A percentile compares a stretch with the other conserved stretches of the same genome.
Evolutionary conservation across 768 basidiomycete species (phyloP).

Genomic region (Lepiota subincarnata): DNA sequence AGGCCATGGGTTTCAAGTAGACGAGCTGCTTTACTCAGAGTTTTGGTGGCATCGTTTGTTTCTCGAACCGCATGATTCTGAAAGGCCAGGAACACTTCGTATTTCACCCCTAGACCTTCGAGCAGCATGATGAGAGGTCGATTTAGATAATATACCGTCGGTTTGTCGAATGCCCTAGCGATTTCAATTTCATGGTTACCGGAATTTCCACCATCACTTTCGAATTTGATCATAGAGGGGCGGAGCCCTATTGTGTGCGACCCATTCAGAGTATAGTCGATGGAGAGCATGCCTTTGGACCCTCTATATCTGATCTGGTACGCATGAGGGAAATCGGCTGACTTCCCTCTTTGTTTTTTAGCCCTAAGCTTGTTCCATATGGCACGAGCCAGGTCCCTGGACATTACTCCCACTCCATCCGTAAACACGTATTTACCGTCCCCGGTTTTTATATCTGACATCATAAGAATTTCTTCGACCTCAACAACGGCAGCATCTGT

Average conservation of each 20-base stretch:
- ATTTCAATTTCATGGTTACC: conserved; percentile 52
- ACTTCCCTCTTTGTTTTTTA: conserved; percentile 30
- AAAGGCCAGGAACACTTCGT: conserved; percentile 45
- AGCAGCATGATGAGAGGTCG: conserved; percentile 65
- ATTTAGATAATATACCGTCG: conserved; percentile 54
- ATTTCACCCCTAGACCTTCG: conserved; percentile 55
- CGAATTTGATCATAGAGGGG: conserved; percentile 68
- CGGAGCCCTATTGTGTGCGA: conserved; percentile 44
- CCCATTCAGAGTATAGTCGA: conserved; percentile 50
- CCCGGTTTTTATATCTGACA: conserved; percentile 31
- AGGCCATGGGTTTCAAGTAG: conserved; percentile 56
- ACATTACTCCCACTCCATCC: conserved; percentile 69
- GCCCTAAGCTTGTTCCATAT: conserved; percentile 41
- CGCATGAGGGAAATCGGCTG: conserved; percentile 39
- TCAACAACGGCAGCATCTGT: conserved; percentile 55
- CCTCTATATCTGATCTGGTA: conserved; percentile 61
- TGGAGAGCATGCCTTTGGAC: conserved; percentile 60
- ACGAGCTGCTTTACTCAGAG: conserved; percentile 39
- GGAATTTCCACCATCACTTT: conserved; percentile 25
- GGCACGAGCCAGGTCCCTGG: conserved; percentile 44
- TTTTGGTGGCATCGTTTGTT: conserved; percentile 38
- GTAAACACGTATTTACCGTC: conserved; percentile 49
- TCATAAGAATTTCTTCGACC: conserved; percentile 43
- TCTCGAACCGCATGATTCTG: conserved; percentile 50
- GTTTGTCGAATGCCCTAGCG: conserved; percentile 58